These are phyloP conservation scores for Ophiostoma triangulosporum DNA, from an alignment of 2,329 filamentous ascomycete species.

Conservation along the genomic window DNA sequence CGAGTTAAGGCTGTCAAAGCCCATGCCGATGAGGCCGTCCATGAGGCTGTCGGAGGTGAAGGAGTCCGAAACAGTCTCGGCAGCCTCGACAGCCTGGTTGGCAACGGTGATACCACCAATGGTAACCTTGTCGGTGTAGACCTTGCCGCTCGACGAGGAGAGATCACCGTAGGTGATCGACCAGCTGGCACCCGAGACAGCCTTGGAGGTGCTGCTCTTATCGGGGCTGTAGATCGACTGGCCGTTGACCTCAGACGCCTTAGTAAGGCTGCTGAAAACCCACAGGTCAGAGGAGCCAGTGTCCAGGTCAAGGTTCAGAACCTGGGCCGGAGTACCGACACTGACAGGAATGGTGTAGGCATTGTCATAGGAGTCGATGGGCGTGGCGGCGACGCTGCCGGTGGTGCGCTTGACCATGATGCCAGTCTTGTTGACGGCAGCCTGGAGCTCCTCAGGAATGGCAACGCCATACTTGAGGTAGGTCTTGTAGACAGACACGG, in stretches of 20 bases:
- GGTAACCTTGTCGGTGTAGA: constrained; percentile 21
- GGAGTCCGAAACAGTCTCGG: constrained; percentile 16
- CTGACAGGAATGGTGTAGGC: constrained; percentile 24
- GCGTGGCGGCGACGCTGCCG: constrained; percentile 24
- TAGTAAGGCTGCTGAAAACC: constrained; percentile 22
- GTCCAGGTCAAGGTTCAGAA: constrained; percentile 21
- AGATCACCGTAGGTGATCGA: constrained; percentile 22
- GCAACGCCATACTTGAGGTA: constrained; percentile 26
- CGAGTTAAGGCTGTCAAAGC: constrained; percentile 20
- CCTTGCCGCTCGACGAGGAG: constrained; percentile 19
- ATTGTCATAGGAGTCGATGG: constrained; percentile 32
- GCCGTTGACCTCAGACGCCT: constrained; percentile 14
- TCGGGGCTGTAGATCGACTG: constrained; percentile 20
- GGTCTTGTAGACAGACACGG: constrained; percentile 24
- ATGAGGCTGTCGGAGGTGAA: constrained; percentile 16
- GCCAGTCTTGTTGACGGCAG: constrained; percentile 18
- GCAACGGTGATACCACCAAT: constrained; percentile 19
- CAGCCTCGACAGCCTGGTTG: constrained; percentile 21
- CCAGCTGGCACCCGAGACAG: constrained; percentile 19
- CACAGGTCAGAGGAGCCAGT: constrained; percentile 23
- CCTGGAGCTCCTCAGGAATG: constrained; percentile 22
- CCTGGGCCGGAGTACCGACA: constrained; percentile 24
- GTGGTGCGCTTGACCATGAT: constrained; percentile 12
- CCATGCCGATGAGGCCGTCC: constrained; percentile 19
- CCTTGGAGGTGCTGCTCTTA: constrained; percentile 18